A percentile compares a stretch with the other conserved stretches of the same genome.
Evolutionary conservation across 257 asterid genomes (phyloP).

Genomic region (Nyctanthes arbortristis): DNA sequence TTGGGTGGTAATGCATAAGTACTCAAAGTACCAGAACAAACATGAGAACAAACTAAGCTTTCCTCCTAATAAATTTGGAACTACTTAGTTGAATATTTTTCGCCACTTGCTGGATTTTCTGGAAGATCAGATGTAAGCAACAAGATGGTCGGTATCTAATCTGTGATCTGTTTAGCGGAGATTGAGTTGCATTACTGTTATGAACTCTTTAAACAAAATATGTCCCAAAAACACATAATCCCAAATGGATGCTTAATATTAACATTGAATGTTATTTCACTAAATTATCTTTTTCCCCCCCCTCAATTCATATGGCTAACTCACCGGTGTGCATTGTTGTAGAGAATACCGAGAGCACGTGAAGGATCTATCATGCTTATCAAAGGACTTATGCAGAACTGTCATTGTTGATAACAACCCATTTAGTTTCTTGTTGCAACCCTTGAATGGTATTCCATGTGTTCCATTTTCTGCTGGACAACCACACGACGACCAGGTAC

Average conservation of each 20-base stretch:
- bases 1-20: neutral
- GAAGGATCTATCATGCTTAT: slow-evolving; percentile 76
- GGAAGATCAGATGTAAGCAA: neutral
- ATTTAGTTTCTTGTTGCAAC: slow-evolving; percentile 93
- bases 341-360: slow-evolving; percentile 93
- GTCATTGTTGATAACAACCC: slow-evolving; percentile 97
- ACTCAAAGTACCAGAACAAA: neutral
- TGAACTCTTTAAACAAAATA: neutral
- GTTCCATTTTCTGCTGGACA: slow-evolving; percentile 62
- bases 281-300: neutral
- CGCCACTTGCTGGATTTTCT: neutral
- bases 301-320: neutral
- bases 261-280: neutral
- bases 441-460: slow-evolving; percentile 92
- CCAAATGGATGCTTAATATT: neutral
- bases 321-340: slow-evolving; percentile 29
- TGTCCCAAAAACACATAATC: neutral
- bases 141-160: neutral
- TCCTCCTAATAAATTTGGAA: neutral
- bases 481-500: slow-evolving; percentile 82
- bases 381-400: slow-evolving; percentile 66
- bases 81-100: too few relatives aligned
- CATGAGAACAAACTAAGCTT: too few relatives aligned
- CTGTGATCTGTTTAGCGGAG: neutral
- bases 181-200: neutral